Percentiles rank a stretch among this genome's conserved stretches.
phyloP scores from a whole-genome alignment of 2,329 filamentous ascomycete genomes.

The Fusarium beomiforme region DNA sequence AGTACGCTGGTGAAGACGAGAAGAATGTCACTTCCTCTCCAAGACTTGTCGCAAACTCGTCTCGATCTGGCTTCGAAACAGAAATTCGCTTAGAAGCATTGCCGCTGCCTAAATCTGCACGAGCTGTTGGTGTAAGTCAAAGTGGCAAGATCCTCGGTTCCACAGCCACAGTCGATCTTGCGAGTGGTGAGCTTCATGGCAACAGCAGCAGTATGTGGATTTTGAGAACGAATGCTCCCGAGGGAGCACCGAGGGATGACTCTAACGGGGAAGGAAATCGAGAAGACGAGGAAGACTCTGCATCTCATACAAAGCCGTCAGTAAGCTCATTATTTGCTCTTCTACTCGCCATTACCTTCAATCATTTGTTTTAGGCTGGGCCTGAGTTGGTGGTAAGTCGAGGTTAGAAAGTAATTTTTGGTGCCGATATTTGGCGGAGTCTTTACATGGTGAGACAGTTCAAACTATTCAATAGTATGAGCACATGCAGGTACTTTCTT shows the following conservation, averaged over 20 bases:
- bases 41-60: constrained; percentile 30
- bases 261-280: not conserved
- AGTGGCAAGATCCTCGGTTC: constrained; percentile 33
- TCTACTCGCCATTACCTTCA: constrained; percentile 16
- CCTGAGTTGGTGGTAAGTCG: not conserved
- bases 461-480: constrained; percentile 8
- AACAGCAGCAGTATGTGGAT: constrained; percentile 37
- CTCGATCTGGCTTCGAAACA: constrained; percentile 37
- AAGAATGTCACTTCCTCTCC: constrained; percentile 23
- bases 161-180: constrained; percentile 31
- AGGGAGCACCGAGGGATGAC: not conserved
- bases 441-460: not conserved
- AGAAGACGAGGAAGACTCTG: constrained; percentile 18
- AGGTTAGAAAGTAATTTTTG: constrained; percentile 16
- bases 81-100: constrained; percentile 13
- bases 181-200: constrained; percentile 29
- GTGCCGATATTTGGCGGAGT: constrained; percentile 24
- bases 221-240: constrained; percentile 1
- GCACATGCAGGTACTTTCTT: not conserved
- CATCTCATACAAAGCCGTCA: constrained; percentile 2
- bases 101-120: constrained; percentile 18
- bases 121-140: constrained; percentile 28
- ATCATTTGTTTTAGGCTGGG: constrained; percentile 10
- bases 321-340: constrained; percentile 13
- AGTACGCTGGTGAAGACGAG: constrained; percentile 33